Evolutionary conservation across 2,329 filamentous ascomycete species (phyloP).

Genomic region (Fusarium domesticum): DNA sequence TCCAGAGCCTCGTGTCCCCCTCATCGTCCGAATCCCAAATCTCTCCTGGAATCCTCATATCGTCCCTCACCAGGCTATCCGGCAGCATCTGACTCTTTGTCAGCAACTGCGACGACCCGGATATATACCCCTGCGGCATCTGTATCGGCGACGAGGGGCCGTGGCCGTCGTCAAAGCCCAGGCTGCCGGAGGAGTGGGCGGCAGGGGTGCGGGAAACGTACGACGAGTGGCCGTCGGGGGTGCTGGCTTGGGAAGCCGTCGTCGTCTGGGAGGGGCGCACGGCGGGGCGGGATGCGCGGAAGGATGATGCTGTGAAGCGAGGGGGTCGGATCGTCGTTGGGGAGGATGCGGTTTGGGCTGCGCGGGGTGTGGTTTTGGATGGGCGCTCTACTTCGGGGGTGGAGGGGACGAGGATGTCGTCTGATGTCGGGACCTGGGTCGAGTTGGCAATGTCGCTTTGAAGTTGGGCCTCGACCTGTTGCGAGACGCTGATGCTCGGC

Average conservation of each 20-base stretch:
- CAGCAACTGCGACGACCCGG: conserved; percentile 45
- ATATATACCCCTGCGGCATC: conserved; percentile 10
- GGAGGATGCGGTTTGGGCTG: conserved; percentile 12
- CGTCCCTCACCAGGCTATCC: conserved; percentile 42
- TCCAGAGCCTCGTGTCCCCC: conserved; percentile 1
- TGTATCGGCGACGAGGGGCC: conserved; percentile 20
- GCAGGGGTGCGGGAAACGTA: conserved; percentile 9
- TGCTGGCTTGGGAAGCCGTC: conserved; percentile 36
- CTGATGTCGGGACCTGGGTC: conserved; percentile 33
- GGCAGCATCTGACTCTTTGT: conserved; percentile 54
- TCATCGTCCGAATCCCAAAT: conserved; percentile 40
- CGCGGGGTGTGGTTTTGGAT: conserved; percentile 6
- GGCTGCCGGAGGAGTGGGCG: conserved; percentile 26
- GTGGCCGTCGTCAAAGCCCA: conserved; percentile 21
- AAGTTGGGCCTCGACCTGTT: conserved; percentile 52
- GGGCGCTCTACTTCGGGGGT: conserved; percentile 27
- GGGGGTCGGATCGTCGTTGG: conserved; percentile 17
- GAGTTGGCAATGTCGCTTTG: conserved; percentile 44
- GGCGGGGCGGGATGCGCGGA: conserved; percentile 17
- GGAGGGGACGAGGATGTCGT: conserved; percentile 35
- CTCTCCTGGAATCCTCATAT: conserved; percentile 30
- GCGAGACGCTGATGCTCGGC: conserved; percentile 42
- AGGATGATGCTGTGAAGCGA: conserved; percentile 16
- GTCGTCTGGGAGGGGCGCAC: conserved; percentile 37
- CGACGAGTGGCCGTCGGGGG: conserved; percentile 26